Base-by-base conservation (phyloP, 192 early-diverging fungal genomes). In the Backusella morwellensis region DNA sequence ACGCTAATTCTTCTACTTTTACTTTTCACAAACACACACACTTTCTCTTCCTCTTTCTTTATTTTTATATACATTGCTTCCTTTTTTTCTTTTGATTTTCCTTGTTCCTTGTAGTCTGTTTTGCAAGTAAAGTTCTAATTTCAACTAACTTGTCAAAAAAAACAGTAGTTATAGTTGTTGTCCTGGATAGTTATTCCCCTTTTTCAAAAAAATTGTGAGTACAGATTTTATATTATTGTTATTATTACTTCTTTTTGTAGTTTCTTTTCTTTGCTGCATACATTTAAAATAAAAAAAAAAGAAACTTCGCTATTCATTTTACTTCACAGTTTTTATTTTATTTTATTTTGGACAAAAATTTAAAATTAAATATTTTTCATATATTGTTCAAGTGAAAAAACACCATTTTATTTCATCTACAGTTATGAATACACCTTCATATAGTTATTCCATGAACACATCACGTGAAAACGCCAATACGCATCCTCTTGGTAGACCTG, bases 401-500 rank as follows among this genome's bases (percentile, higher is more conserved):
- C 56, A 26, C 26, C 56, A 29, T 29, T 63, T 23, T n/a, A 40
- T 12, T 40, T 41, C 40, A 41, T 9, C 35, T 40, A 70, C 35
- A 38, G 9, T 70, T 19, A 70, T 70, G 68, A 47, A 72, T 72
- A 47, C 70, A 29, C 41, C 41, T 72, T 63, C 56, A 63, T 44
- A 72, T 72, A 72, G 8, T 15, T 50, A 72, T 17, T 47, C 70
- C 50, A 72, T 50, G 70, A 72, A 50, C 6, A 32, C 42, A 44
- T 41, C 70, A 72, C 70, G 70, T 72, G 70, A 72, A 47, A 50
- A 50, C 70, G 44, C 70, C 70, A 72, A 72, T 72, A 44, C 70
- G 44, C 70, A 72, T 72, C 70, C 70, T 44, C 40, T 72, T 32
- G 70, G 70, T 44, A 44, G 70, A 47, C 70, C 70, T 50, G 70